A percentile compares a stretch with the other conserved stretches of the same genome.
Evolutionary conservation across 2,329 filamentous ascomycete genomes (phyloP).

Genomic region (Phialocephala sp.): DNA sequence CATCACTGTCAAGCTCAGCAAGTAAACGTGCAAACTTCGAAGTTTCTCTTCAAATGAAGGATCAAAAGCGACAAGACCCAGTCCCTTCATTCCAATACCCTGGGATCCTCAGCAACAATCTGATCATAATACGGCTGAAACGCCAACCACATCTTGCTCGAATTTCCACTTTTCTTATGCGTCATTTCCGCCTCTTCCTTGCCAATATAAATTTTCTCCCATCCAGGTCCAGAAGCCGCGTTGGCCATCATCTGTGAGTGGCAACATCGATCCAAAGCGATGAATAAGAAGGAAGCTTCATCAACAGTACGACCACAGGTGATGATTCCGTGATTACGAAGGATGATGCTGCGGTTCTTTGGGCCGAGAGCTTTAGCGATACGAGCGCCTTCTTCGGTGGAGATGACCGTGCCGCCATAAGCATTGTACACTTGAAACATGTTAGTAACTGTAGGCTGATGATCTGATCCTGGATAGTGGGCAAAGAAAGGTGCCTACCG

Average conservation of each 20-base stretch:
- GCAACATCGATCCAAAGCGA: constrained; percentile 48
- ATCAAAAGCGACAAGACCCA: neutral
- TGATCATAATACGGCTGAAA: constrained; percentile 11
- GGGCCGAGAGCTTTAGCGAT: constrained; percentile 48
- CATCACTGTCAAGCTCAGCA: no score
- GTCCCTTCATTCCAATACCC: neutral
- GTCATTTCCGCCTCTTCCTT: neutral
- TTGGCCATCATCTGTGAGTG: constrained; percentile 45
- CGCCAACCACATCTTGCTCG: constrained; percentile 8
- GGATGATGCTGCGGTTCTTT: constrained; percentile 48
- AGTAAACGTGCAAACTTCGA: neutral
- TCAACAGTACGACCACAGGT: constrained; percentile 50
- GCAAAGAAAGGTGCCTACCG: neutral
- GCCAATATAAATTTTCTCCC: constrained; percentile 5
- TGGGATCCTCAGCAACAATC: neutral
- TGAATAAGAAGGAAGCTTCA: constrained; percentile 50
- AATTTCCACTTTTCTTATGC: constrained; percentile 9
- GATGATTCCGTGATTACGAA: constrained; percentile 51
- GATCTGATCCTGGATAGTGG: neutral
- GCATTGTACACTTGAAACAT: constrained; percentile 43
- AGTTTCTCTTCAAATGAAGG: neutral
- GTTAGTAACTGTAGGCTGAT: neutral
- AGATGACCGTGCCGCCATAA: constrained; percentile 54
- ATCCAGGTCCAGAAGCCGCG: constrained; percentile 11
- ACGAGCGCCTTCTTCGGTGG: constrained; percentile 49